Evolutionary conservation across 306 rosid genomes (phyloP).

Genomic region (Ziziphus jujuba): DNA sequence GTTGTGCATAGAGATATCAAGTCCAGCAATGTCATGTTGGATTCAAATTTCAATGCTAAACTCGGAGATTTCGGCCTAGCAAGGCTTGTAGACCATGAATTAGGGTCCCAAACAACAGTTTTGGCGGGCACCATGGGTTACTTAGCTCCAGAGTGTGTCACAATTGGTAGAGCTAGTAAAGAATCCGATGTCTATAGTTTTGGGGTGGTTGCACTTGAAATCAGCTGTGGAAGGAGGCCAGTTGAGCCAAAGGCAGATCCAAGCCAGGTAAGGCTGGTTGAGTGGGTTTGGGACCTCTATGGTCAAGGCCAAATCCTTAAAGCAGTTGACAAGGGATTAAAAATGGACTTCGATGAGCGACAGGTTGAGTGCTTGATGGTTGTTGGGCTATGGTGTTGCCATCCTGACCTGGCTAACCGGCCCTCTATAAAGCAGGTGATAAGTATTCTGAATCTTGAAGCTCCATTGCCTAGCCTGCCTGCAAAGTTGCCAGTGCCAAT

Average conservation of each 20-base stretch:
- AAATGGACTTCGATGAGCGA: slow-evolving; percentile 40
- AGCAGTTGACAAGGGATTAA: slow-evolving; percentile 46
- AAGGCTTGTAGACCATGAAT: slow-evolving; percentile 65
- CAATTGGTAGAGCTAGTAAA: slow-evolving; percentile 69
- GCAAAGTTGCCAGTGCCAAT: too few relatives aligned
- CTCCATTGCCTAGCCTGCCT: too few relatives aligned
- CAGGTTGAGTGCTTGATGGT: slow-evolving; percentile 52
- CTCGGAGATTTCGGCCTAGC: slow-evolving; percentile 83
- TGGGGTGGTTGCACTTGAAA: slow-evolving; percentile 73
- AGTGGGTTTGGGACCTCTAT: slow-evolving; percentile 74
- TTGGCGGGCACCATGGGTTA: slow-evolving; percentile 80
- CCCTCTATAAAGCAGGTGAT: too few relatives aligned
- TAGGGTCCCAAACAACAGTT: slow-evolving; percentile 69
- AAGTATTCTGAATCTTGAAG: too few relatives aligned
- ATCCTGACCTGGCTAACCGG: too few relatives aligned
- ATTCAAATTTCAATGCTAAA: slow-evolving; percentile 66
- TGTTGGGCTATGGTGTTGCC: too few relatives aligned
- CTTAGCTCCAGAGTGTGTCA: slow-evolving; percentile 69
- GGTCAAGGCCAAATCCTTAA: slow-evolving; percentile 52
- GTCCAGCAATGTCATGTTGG: slow-evolving; percentile 73
- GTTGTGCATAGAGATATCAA: slow-evolving; percentile 81
- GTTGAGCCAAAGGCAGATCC: slow-evolving; percentile 48
- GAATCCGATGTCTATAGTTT: slow-evolving; percentile 74
- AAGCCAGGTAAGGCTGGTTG: slow-evolving; percentile 49
- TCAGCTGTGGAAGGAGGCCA: slow-evolving; percentile 68